Evolutionary conservation across 345 rosid species (phyloP).

Genomic region (Sisymbrium irio): DNA sequence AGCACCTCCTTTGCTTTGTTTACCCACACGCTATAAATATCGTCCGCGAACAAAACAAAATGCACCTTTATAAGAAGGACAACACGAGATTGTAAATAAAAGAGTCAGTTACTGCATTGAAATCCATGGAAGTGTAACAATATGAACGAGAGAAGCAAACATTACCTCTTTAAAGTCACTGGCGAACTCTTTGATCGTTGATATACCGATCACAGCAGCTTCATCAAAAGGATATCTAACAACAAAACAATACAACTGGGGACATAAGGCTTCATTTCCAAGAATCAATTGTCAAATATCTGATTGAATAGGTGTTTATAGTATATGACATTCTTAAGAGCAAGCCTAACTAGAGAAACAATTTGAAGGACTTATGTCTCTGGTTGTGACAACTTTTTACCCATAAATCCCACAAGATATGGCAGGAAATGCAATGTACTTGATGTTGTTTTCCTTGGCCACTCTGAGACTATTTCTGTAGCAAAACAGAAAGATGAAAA

Average conservation of each 20-base stretch:
- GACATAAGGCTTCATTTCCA: not conserved
- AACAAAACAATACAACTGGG: not conserved
- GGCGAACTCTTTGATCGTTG: constrained; percentile 63
- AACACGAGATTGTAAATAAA: not conserved
- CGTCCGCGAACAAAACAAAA: constrained; percentile 62
- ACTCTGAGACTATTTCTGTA: constrained; percentile 66
- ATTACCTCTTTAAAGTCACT: constrained; percentile 77
- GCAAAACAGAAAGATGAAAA: constrained; percentile 23
- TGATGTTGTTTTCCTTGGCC: constrained; percentile 68
- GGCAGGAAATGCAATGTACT: constrained; percentile 82
- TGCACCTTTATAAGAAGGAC: constrained; percentile 56
- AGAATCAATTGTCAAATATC: not conserved
- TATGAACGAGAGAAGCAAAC: not conserved
- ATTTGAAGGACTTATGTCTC: not conserved
- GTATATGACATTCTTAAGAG: not conserved
- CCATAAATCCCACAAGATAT: constrained; percentile 75
- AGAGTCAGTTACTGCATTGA: not conserved
- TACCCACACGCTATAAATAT: constrained; percentile 59
- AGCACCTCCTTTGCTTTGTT: constrained; percentile 64
- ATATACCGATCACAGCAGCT: constrained; percentile 74
- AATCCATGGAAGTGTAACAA: not conserved
- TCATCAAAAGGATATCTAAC: constrained; percentile 81
- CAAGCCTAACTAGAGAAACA: not conserved
- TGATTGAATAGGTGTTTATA: not conserved
- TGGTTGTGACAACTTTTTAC: constrained; percentile 39